Percentiles rank a stretch among this genome's conserved stretches.
phyloP scores from a whole-genome alignment of 2,329 filamentous ascomycete genomes.

The Alternaria triticina region DNA sequence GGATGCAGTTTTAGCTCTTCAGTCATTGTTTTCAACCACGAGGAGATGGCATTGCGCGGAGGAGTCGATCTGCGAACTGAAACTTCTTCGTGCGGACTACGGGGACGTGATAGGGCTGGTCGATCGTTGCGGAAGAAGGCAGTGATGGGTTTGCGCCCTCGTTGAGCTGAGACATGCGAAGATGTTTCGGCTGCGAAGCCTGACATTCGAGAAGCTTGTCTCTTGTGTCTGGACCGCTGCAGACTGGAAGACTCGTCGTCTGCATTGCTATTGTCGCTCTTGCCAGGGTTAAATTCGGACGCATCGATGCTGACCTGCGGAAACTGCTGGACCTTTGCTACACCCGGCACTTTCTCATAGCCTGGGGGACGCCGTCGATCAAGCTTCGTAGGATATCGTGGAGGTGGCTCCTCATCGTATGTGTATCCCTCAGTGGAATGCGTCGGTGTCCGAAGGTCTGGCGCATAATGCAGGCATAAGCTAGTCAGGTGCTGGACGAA shows the following conservation, averaged over 20 bases:
- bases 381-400: background rate
- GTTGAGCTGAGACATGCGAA: background rate
- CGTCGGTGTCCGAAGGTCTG: background rate
- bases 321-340: background rate
- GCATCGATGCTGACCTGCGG: background rate
- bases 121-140: background rate
- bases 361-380: background rate
- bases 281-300: background rate
- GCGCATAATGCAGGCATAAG: background rate
- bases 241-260: background rate
- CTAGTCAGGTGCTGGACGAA: background rate
- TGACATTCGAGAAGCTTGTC: background rate
- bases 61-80: background rate
- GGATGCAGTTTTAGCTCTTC: background rate
- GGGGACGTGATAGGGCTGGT: background rate
- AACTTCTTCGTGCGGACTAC: accelerated
- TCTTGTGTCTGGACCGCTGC: background rate
- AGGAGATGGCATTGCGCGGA: background rate
- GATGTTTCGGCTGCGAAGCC: background rate
- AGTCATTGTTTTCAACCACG: background rate
- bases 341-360: background rate
- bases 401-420: background rate
- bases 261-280: background rate
- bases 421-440: background rate
- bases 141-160: background rate